Evolutionary conservation across 2,329 filamentous ascomycete genomes (phyloP), one percentile per base, ranked within the genome.

Genomic region (Ophiostoma quercus): DNA sequence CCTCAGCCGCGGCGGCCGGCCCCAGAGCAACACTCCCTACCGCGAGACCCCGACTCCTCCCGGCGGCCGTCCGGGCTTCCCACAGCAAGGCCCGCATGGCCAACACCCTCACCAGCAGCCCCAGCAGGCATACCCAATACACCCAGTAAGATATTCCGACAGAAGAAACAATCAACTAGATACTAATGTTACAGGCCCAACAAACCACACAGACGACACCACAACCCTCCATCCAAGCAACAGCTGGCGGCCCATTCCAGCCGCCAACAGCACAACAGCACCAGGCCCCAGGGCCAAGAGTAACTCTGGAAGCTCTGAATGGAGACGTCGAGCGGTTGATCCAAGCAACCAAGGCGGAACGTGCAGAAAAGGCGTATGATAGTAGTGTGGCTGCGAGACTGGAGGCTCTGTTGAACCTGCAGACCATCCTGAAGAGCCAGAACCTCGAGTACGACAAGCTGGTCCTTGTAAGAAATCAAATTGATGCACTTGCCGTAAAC

Each of bases 371-470:
- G 78, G 90, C 90, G 72, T 87, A 89, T 83, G 91, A 97, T 82
- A 80, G 84, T 79, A 87, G 88, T 80, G 85, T 92, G 77, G 90
- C 92, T 78, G 89, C 87, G 77, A 92, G 91, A 80, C 83, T 97
- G 77, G 91, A 92, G 81, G 92, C 93, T 73, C 86, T 97, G 75
- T 83, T 94, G 79, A 92, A 95, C 79, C 85, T 98, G 73, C 92
- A 96, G 81, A 88, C 85, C 74, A 87, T 94, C 74, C 83, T 97
- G 77, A 88, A 91, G 78, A 89, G 85, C 75, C 90, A 92, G 79
- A 88, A 89, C 77, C 84, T 97, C 78, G 90, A 90, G 71, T 88
- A 88, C 75, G 89, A 94, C 76, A 91, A 96, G 81, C 85, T 97
- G 77, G 88, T 91, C 80, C 87, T 91, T 78, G 91, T 97, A 80